Evolutionary conservation across 2,329 filamentous ascomycete genomes (phyloP).

Genomic region (Ophiocordyceps sinensis): DNA sequence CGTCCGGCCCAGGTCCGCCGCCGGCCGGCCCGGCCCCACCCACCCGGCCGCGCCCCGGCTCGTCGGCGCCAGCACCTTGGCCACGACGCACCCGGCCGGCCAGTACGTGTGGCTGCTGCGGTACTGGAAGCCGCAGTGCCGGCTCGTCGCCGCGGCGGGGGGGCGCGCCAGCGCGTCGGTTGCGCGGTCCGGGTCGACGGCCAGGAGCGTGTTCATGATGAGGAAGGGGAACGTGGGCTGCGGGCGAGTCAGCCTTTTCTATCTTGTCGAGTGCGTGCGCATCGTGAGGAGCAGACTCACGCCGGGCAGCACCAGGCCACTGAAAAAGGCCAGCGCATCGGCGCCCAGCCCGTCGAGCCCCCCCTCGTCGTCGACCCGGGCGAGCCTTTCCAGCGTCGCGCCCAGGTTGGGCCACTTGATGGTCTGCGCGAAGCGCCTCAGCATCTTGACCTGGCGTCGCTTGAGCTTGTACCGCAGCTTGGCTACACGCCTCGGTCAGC

Average conservation of each 20-base stretch:
- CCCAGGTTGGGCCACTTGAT: conserved; percentile 67
- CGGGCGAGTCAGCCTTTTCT: neutral
- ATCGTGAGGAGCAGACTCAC: no score
- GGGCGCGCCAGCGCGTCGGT: conserved; percentile 49
- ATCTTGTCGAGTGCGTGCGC: no score
- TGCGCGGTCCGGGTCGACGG: conserved; percentile 55
- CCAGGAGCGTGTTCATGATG: conserved; percentile 65
- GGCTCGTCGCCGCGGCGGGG: no score
- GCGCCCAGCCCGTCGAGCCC: conserved; percentile 47
- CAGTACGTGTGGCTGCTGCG: conserved; percentile 63
- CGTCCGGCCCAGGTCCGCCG: conserved; percentile 48
- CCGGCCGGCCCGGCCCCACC: conserved; percentile 58
- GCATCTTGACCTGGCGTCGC: conserved; percentile 51
- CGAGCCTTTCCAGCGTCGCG: conserved; percentile 47
- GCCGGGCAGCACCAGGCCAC: conserved; percentile 57
- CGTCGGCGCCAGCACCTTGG: conserved; percentile 60
- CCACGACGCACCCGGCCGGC: conserved; percentile 57
- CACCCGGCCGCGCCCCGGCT: conserved; percentile 58
- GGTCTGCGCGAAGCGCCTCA: conserved; percentile 53
- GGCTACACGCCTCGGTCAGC: conserved; percentile 26
- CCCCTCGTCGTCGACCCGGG: conserved; percentile 42
- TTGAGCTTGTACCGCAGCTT: conserved; percentile 51
- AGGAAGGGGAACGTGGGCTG: conserved; percentile 54
- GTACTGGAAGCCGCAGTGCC: conserved; percentile 62
- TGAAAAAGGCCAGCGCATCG: conserved; percentile 66